Evolutionary conservation across 208 protist species (phyloP), one percentile per base, ranked within the genome.

Genomic region (Trypanosoma mega): DNA sequence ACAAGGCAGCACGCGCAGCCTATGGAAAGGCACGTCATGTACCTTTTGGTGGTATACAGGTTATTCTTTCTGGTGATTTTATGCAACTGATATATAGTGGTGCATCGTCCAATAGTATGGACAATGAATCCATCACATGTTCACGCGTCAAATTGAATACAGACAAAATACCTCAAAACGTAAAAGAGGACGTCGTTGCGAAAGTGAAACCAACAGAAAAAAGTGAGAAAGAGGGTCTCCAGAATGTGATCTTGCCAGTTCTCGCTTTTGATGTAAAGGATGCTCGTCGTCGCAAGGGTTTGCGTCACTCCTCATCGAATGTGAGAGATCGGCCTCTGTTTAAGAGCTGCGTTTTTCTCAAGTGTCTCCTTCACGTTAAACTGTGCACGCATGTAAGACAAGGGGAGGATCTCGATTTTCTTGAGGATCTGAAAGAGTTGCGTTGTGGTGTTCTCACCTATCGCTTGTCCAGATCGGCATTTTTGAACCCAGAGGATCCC

Each of bases 41-140:
- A 21, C 74, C 80, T 18, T 93, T 96, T 70, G 90, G 90, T 54
- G 90, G 90, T 16, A 81, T 93, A 52, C 90, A 93, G 43, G 31
- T 96, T 5, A 84, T 96, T 64, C 57, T 92, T 2, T 90, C 66
- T 27, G 90, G 90, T 33, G 90, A 96, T 59, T 96, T 96, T 75
- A 67, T 93, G 56, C 86, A 95, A 65, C 75, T 95, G 6, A 79
- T 68, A 24, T 65, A 63, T 18, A 27, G 34, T 18, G 16, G 14
- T 7, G 9, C 33, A 8, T 20, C 33, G 31, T 18, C 30, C 2
- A 20, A 27, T n/a, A 8, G 12, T 24, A 14, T 26, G 6, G 36
- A 3, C 3, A 21, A 39, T 4, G 20, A 44, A 21, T 2, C 12
- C 7, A 48, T 63, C 39, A 23, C 50, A 14, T 53, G 53, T 33